phyloP scores from a whole-genome alignment of 1,284 basidiomycete species.

The Earliella scabrosa region DNA sequence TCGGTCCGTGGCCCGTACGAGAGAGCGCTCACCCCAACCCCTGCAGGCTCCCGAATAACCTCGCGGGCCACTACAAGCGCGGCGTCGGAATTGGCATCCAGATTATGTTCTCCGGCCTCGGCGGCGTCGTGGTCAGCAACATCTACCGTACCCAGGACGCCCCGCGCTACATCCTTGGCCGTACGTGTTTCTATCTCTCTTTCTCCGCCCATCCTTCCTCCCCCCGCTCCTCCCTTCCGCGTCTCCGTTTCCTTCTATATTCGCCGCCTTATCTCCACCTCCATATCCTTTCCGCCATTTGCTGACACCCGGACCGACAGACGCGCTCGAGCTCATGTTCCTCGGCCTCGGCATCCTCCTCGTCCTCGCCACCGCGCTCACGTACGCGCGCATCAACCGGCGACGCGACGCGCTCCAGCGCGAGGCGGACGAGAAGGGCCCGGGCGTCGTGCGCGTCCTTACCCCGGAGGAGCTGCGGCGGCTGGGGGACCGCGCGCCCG shows the following conservation, averaged over 20 bases:
- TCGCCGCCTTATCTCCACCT: too few species aligned
- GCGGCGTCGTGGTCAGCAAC: conserved; percentile 59
- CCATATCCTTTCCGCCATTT: not conserved
- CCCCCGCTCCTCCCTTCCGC: too few species aligned
- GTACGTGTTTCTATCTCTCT: too few species aligned
- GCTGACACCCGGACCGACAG: conserved; percentile 34
- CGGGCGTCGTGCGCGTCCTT: conserved; percentile 13
- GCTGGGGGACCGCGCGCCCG: conserved; percentile 65
- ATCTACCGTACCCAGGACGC: conserved; percentile 62
- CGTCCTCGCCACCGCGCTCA: conserved; percentile 52
- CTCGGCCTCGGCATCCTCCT: conserved; percentile 62
- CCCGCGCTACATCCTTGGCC: conserved; percentile 63
- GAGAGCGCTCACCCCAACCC: too few species aligned
- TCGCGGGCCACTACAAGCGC: conserved; percentile 67
- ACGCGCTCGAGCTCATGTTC: conserved; percentile 67
- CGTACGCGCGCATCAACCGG: conserved; percentile 59
- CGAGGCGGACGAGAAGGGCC: conserved; percentile 20
- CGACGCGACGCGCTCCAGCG: conserved; percentile 31
- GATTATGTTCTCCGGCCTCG: conserved; percentile 66
- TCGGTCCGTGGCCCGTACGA: too few species aligned
- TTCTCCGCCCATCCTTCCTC: too few species aligned
- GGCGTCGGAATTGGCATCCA: conserved; percentile 65
- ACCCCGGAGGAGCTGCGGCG: conserved; percentile 45
- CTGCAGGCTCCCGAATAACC: conserved; percentile 45
- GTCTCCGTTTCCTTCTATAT: too few species aligned